Evolutionary conservation across 805 yeast genomes (phyloP), one percentile per base, ranked within the genome.

Genomic region (Starmerella lactis-condensi): DNA sequence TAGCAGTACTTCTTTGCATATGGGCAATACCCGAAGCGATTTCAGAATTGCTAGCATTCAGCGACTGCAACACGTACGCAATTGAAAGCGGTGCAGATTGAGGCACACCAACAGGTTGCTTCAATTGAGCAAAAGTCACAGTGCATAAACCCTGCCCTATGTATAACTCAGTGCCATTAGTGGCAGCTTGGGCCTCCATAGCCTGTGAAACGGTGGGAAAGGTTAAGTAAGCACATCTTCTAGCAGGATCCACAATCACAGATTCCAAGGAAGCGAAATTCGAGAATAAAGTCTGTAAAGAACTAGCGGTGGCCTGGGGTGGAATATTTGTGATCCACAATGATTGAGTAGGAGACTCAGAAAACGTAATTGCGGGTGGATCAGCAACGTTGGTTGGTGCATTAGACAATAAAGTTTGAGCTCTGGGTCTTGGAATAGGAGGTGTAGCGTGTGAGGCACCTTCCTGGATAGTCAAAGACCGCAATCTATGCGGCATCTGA

Each of bases 251-350:
- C 13, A 78, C 62, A 31, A 77, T 60, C 4, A 76, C 71, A 3
- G 75, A 64, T 30, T 62, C 52, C 17, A 75, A 61, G 4, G 58
- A 55, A 11, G 91, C 89, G 50, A 69, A 76, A 34, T 64, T 64
- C 14, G 66, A 52, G 41, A 75, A 62, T 29, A 78, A 54, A 31
- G 75, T 72, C 4, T 63, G 62, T 36, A 77, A 53, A 4, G 81
- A 64, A 26, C 70, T 62, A 1, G 67, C 51, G 7, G 70, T 61
- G 11, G 62, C 56, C 3, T 58, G 50, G 14, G 69, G 53, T 9
- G 95, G 95, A 31, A 85, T 62, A 47, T 83, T 81, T 27, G 82
- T 77, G 33, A 89, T 60, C 40, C 83, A 62, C 27, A 85, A 60
- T 9, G 79, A 71, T 42, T 75, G 69, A 1, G 50, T 43, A 10